These are phyloP conservation scores for Fusarium setosum DNA, from an alignment of 2,329 filamentous ascomycete genomes.

Conservation along the genomic window DNA sequence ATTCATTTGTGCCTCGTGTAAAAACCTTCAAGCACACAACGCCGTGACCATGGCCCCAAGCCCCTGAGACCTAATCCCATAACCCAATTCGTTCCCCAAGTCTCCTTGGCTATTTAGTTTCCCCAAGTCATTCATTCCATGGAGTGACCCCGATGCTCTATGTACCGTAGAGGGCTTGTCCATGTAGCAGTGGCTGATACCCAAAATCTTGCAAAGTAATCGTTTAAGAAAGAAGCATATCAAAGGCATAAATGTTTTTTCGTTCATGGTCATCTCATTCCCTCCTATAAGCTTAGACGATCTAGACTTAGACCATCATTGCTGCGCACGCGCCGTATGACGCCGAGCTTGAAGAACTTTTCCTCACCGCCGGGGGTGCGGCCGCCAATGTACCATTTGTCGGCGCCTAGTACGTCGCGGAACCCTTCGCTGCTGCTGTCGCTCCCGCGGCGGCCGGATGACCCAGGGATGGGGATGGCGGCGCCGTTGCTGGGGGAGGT, in stretches of 20 bases:
- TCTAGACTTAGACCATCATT: slow-evolving; percentile 81
- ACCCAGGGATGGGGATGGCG: slow-evolving; percentile 55
- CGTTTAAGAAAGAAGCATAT: neutral
- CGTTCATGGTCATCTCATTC: neutral
- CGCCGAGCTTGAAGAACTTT: slow-evolving; percentile 83
- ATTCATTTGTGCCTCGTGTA: slow-evolving; percentile 10
- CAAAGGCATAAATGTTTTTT: neutral
- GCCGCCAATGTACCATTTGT: slow-evolving; percentile 87
- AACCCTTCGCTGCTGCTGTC: slow-evolving; percentile 83
- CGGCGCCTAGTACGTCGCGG: slow-evolving; percentile 75
- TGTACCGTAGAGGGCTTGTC: slow-evolving; percentile 19
- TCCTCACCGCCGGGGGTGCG: slow-evolving; percentile 82
- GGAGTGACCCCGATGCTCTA: slow-evolving; percentile 18
- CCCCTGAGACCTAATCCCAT: slow-evolving; percentile 1
- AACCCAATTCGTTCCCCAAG: slow-evolving; percentile 16
- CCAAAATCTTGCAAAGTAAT: neutral
- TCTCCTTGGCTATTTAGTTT: slow-evolving; percentile 20
- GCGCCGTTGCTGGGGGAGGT: slow-evolving; percentile 32
- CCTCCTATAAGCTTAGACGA: slow-evolving; percentile 74
- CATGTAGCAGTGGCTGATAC: slow-evolving; percentile 17
- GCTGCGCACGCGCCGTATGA: slow-evolving; percentile 78
- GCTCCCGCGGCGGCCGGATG: slow-evolving; percentile 70
- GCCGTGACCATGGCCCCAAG: slow-evolving; percentile 24
- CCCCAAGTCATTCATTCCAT: neutral
- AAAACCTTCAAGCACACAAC: slow-evolving; percentile 25